These are phyloP conservation scores for Trypanosoma lewisi DNA, from an alignment of 208 protist species.

Conservation along the genomic window DNA sequence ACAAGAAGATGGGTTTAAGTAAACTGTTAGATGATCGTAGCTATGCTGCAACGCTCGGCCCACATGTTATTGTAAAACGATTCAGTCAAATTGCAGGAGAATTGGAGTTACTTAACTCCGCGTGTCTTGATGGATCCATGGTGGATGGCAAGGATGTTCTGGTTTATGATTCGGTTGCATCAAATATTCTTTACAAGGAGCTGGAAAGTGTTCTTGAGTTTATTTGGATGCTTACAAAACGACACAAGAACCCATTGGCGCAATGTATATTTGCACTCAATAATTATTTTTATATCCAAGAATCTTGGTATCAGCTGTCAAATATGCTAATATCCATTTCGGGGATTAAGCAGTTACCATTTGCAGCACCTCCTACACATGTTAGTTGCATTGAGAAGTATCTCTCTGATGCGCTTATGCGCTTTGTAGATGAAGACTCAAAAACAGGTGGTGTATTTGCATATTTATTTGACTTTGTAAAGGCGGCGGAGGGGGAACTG, in stretches of 20 bases:
- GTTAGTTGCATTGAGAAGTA: conserved; percentile 32
- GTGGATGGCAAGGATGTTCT: conserved; percentile 19
- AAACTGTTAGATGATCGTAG: conserved; percentile 34
- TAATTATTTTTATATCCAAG: conserved; percentile 57
- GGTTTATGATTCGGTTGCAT: conserved; percentile 38
- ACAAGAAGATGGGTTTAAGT: conserved; percentile 14
- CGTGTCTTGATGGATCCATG: conserved; percentile 36
- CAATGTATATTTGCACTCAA: conserved; percentile 58
- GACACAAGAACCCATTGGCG: conserved; percentile 49
- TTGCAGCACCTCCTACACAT: conserved; percentile 17
- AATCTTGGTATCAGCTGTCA: conserved; percentile 38
- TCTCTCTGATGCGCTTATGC: conserved; percentile 30
- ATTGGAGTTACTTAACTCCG: conserved; percentile 69
- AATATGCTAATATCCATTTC: not conserved
- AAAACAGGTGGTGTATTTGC: conserved; percentile 22
- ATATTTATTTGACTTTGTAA: conserved; percentile 35
- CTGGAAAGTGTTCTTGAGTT: conserved; percentile 39
- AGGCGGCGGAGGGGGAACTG: conserved; percentile 26
- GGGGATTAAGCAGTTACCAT: not conserved
- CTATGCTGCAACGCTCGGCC: conserved; percentile 57
- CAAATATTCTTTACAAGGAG: conserved; percentile 32
- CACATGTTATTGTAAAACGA: conserved; percentile 51
- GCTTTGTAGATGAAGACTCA: conserved; percentile 40
- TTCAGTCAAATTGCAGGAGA: conserved; percentile 51
- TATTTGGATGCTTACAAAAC: conserved; percentile 36